phyloP scores from a whole-genome alignment of 2,329 filamentous ascomycete genomes.

The Fusarium azukiicola region DNA sequence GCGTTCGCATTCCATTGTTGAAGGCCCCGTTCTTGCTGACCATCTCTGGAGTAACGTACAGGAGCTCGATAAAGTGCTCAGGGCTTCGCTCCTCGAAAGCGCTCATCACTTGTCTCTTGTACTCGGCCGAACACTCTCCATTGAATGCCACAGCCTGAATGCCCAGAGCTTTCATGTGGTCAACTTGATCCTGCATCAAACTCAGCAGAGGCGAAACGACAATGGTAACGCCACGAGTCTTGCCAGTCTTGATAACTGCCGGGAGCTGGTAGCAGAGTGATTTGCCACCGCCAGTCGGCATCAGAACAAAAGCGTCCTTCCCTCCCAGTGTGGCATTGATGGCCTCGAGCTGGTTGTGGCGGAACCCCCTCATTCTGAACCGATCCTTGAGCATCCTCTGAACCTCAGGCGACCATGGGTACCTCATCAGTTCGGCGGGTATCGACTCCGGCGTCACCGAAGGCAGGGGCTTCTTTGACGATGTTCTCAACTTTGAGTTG shows the following conservation, averaged over 20 bases:
- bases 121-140: constrained; percentile 83
- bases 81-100: constrained; percentile 81
- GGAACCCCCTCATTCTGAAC: constrained; percentile 93
- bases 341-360: constrained; percentile 94
- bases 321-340: constrained; percentile 96
- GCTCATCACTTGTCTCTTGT: constrained; percentile 84
- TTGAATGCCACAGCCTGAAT: constrained; percentile 93
- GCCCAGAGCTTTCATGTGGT: constrained; percentile 86
- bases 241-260: constrained; percentile 89
- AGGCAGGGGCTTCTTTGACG: constrained; percentile 58
- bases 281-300: constrained; percentile 99
- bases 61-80: constrained; percentile 89
- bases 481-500: constrained; percentile 57
- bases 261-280: constrained; percentile 98
- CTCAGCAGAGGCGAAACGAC: constrained; percentile 97
- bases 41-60: constrained; percentile 99
- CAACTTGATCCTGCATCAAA: constrained; percentile 98
- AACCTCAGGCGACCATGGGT: constrained; percentile 93
- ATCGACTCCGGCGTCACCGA: constrained; percentile 58
- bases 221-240: constrained; percentile 92
- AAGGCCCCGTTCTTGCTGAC: constrained; percentile 89
- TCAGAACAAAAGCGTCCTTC: constrained; percentile 95
- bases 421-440: constrained; percentile 78
- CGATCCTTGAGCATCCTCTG: constrained; percentile 88
- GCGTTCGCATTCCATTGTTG: constrained; percentile 79